Conservation (phyloP, 2,329 filamentous ascomycete species). For the Nigrospora oryzae region DNA sequence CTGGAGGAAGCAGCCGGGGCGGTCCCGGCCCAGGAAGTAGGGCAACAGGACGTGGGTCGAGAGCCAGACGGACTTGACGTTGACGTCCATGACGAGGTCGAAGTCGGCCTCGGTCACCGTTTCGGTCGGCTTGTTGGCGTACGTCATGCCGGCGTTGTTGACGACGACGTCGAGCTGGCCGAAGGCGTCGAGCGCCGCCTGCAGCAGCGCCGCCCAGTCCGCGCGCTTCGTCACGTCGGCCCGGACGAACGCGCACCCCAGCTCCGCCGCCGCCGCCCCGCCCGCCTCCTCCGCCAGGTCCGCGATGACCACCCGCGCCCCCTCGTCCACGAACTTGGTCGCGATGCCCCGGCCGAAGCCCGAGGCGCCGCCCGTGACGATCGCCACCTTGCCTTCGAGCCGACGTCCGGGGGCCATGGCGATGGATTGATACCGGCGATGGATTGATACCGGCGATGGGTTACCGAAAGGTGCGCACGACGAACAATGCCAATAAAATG, state of each 20-base stretch:
- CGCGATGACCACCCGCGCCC: conserved; percentile 51
- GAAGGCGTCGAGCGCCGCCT: conserved; percentile 33
- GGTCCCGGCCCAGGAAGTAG: conserved; percentile 48
- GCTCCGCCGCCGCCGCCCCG: conserved; percentile 27
- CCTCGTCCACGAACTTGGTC: conserved; percentile 49
- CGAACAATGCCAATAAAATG: no score
- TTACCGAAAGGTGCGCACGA: no score
- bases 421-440: not conserved
- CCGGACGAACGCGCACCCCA: conserved; percentile 25
- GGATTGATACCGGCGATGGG: no score
- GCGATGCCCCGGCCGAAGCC: conserved; percentile 58
- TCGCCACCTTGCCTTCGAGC: conserved; percentile 31
- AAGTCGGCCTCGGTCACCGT: conserved; percentile 60
- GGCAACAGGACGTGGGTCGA: conserved; percentile 51
- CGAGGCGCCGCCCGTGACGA: conserved; percentile 46
- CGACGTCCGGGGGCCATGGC: conserved; percentile 15
- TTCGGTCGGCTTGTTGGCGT: conserved; percentile 52
- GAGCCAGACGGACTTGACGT: conserved; percentile 59
- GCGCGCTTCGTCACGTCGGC: conserved; percentile 42
- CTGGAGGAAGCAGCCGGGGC: conserved; percentile 54
- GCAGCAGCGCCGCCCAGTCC: conserved; percentile 44
- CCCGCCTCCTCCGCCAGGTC: conserved; percentile 50
- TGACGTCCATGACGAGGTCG: conserved; percentile 58
- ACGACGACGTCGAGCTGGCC: conserved; percentile 49
- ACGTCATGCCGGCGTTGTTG: conserved; percentile 53